phyloP scores from a whole-genome alignment of 225 moss, liverwort and hornwort genomes.

The Marchantia polymorpha region DNA sequence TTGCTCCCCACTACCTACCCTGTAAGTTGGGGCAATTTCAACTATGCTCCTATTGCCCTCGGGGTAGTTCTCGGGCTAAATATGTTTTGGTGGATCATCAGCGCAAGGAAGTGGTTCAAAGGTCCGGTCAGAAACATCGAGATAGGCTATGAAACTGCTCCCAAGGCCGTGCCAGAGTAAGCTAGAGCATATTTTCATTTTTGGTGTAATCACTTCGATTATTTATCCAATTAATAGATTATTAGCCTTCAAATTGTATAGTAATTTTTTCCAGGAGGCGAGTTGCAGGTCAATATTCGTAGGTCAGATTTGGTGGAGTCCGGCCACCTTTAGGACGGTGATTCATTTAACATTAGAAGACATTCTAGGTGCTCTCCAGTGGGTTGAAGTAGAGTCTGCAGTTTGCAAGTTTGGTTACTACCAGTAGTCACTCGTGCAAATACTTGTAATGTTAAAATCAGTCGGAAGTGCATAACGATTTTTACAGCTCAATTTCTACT shows the following conservation, averaged over 20 bases:
- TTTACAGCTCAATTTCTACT: no score
- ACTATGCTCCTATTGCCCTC: conserved; percentile 75
- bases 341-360: background rate
- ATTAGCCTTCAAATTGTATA: background rate
- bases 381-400: no score
- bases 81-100: conserved; percentile 74
- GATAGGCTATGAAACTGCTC: background rate
- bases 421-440: no score
- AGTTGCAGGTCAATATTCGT: background rate
- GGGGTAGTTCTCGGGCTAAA: conserved; percentile 46
- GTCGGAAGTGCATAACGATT: no score
- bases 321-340: background rate
- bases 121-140: conserved; percentile 45
- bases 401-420: no score
- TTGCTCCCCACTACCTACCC: conserved; percentile 69
- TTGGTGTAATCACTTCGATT: background rate
- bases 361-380: no score
- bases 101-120: conserved; percentile 60
- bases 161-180: conserved; percentile 19
- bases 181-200: background rate
- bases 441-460: no score
- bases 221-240: background rate
- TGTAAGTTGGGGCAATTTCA: conserved; percentile 49
- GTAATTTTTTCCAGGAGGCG: background rate
- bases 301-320: background rate